Conservation (phyloP, 306 rosid genomes). For the apple (Malus domestica) region ASM211411v1 NC_041797.1:2235501-2236000, state of each 20-base stretch:
- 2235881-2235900: too few relatives aligned
- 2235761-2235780: not conserved
- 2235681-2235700: not conserved
- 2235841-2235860: too few relatives aligned
- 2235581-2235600: constrained; percentile 13
- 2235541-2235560: constrained; percentile 61
- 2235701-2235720: not conserved
- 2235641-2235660: constrained; percentile 4
- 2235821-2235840: not conserved
- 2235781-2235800: constrained; percentile 1
- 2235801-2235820: not conserved
- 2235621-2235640: constrained; percentile 2
- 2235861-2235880: too few relatives aligned
- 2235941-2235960: too few relatives aligned
- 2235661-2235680: constrained; percentile 4
- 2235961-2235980: too few relatives aligned
- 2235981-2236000: too few relatives aligned
- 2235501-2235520: not conserved
- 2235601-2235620: not conserved
- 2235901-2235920: too few relatives aligned
- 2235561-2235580: constrained; percentile 50
- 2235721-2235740: not conserved
- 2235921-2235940: too few relatives aligned
- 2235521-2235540: constrained; percentile 54
- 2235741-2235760: constrained; percentile 9